These are phyloP conservation scores for Apophysomyces trapeziformis DNA, from an alignment of 371 early-diverging fungal genomes.

Conservation along the genomic window DNA sequence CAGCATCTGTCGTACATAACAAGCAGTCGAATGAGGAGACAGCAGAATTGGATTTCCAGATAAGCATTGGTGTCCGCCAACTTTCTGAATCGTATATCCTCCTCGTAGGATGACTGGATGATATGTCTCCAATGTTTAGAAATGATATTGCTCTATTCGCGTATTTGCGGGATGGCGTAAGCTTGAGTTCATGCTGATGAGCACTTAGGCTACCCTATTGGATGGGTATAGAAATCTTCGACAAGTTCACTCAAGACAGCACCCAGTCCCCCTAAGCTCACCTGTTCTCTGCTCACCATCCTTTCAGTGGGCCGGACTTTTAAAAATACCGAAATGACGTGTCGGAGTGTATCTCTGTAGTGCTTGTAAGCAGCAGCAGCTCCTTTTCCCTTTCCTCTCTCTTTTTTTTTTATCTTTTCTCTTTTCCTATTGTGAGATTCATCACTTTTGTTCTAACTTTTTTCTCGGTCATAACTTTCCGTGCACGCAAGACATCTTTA, in stretches of 20 bases:
- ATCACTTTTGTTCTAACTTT: constrained; percentile 1
- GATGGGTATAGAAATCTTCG: neutral
- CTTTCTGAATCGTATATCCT: too few relatives aligned
- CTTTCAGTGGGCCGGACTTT: neutral
- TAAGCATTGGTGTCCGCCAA: too few relatives aligned
- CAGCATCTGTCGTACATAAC: too few relatives aligned
- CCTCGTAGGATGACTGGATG: neutral
- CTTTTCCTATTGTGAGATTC: neutral
- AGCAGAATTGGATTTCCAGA: too few relatives aligned
- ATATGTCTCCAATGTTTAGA: neutral
- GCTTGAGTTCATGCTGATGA: too few relatives aligned
- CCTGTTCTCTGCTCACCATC: too few relatives aligned
- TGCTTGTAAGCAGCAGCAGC: neutral
- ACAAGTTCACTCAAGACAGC: too few relatives aligned
- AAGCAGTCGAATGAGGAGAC: too few relatives aligned
- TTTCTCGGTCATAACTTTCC: constrained; percentile 6
- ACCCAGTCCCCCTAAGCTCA: too few relatives aligned
- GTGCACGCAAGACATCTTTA: neutral
- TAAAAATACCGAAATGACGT: constrained; percentile 1
- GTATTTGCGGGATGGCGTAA: too few relatives aligned
- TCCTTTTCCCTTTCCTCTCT: neutral
- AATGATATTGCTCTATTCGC: neutral
- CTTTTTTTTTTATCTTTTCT: constrained; percentile 7
- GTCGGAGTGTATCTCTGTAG: neutral
- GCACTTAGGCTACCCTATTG: neutral